Evolutionary conservation across 345 rosid genomes (phyloP).

Genomic region (Melastoma malabathricum): DNA sequence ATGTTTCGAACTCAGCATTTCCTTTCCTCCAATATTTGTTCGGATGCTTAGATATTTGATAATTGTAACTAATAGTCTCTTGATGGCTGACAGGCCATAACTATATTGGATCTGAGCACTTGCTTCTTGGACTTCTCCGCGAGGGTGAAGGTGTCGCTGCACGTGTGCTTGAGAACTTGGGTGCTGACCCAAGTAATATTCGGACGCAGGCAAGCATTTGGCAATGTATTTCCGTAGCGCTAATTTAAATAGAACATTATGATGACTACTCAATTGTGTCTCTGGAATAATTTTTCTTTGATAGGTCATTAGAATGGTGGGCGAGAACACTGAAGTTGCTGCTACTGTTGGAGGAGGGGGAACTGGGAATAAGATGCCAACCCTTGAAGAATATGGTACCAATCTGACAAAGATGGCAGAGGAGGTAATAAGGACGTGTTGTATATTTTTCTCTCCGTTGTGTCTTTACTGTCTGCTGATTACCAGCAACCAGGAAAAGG

Average conservation of each 20-base stretch:
- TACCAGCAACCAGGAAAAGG: neutral
- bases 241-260: conserved; percentile 3
- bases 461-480: neutral
- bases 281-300: conserved; percentile 2
- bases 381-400: conserved; percentile 97
- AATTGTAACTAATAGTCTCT: too few relatives aligned
- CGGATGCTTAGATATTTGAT: neutral
- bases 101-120: conserved; percentile 97
- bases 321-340: conserved; percentile 77
- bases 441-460: conserved; percentile 1
- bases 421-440: conserved; percentile 37
- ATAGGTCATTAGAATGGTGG: conserved; percentile 97
- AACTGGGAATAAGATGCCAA: conserved; percentile 84
- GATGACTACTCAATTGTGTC: too few relatives aligned
- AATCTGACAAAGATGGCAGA: conserved; percentile 94
- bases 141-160: conserved; percentile 99
- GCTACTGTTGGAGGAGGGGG: conserved; percentile 71
- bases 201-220: conserved; percentile 69
- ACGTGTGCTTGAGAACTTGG: conserved; percentile 91
- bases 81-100: conserved; percentile 52
- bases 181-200: conserved; percentile 82
- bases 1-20: neutral
- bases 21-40: neutral
- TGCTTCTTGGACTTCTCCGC: conserved; percentile 87
- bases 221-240: neutral